phyloP scores from a whole-genome alignment of 192 early-diverging fungal species.

The Coemansia sp. region DNA sequence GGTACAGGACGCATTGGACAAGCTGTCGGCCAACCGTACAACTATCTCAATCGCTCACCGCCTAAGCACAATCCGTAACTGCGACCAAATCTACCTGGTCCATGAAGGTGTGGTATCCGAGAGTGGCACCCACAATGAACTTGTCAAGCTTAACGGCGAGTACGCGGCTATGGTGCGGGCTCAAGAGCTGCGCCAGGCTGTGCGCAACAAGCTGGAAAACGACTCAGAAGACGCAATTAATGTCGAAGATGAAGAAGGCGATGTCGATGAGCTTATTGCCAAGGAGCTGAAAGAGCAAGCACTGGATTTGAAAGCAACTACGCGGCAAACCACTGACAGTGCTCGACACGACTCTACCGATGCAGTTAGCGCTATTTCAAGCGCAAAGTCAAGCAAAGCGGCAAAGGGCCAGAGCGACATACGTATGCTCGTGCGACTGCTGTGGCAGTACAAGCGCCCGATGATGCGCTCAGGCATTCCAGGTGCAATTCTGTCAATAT shows the following conservation, averaged over 20 bases:
- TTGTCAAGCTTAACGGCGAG: constrained; percentile 63
- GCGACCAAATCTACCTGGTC: neutral
- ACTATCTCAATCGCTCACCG: constrained; percentile 23
- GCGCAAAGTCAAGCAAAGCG: neutral
- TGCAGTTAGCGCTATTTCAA: neutral
- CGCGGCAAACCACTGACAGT: constrained; percentile 20
- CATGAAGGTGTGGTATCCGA: constrained; percentile 40
- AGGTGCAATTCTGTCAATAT: constrained; percentile 59
- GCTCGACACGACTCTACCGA: neutral
- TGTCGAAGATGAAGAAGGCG: constrained; percentile 11
- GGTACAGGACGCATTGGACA: constrained; percentile 80
- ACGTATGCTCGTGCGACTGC: constrained; percentile 16
- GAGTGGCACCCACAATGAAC: constrained; percentile 74
- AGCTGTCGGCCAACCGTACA: constrained; percentile 65
- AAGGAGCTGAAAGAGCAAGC: constrained; percentile 47
- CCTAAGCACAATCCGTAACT: constrained; percentile 63
- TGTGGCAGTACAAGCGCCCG: constrained; percentile 27
- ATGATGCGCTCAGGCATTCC: constrained; percentile 34
- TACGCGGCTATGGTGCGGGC: constrained; percentile 58
- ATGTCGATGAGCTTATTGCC: constrained; percentile 39
- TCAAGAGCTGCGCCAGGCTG: constrained; percentile 80
- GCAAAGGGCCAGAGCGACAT: neutral
- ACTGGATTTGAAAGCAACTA: constrained; percentile 37
- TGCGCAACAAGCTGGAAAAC: constrained; percentile 31
- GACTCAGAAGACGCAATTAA: neutral